These are phyloP conservation scores for Pleurotus tuoliensis DNA, from an alignment of 768 basidiomycete genomes.

Conservation along the genomic window DNA sequence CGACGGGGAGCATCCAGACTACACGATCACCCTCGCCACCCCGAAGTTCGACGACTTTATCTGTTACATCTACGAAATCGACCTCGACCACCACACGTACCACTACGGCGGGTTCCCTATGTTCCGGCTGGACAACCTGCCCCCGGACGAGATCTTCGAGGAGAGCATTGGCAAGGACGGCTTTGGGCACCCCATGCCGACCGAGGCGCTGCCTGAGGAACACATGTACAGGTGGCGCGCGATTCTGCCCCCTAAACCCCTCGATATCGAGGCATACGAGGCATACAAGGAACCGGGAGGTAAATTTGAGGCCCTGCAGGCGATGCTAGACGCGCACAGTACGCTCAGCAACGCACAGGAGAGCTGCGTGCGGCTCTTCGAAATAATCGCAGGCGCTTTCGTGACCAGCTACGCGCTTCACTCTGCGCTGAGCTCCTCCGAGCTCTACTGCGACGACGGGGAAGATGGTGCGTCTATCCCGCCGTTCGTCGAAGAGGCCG, in stretches of 20 bases:
- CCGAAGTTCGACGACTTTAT: not conserved
- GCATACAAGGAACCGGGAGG: conserved; percentile 7
- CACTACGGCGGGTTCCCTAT: not conserved
- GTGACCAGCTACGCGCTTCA: not conserved
- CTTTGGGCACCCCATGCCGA: not conserved
- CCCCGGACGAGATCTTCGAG: not conserved
- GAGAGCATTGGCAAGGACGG: not conserved
- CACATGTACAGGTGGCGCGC: not conserved
- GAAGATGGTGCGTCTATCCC: not conserved
- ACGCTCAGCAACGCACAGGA: not conserved
- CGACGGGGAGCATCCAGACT: not conserved
- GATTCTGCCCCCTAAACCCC: not conserved
- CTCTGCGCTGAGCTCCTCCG: not conserved
- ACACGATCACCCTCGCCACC: not conserved
- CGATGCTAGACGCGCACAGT: not conserved
- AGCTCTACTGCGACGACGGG: not conserved
- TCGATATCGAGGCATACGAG: conserved; percentile 8
- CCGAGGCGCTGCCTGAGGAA: not conserved
- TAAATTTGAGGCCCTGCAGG: not conserved
- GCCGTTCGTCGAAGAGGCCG: not conserved
- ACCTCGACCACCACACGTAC: conserved; percentile 3
- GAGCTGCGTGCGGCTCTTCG: not conserved
- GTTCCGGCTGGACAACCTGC: conserved; percentile 5
- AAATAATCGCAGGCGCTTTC: not conserved
- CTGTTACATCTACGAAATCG: not conserved